Base-by-base conservation (phyloP, 1,139 yeast genomes). In the Zygosaccharomyces pseudobailii region DNA sequence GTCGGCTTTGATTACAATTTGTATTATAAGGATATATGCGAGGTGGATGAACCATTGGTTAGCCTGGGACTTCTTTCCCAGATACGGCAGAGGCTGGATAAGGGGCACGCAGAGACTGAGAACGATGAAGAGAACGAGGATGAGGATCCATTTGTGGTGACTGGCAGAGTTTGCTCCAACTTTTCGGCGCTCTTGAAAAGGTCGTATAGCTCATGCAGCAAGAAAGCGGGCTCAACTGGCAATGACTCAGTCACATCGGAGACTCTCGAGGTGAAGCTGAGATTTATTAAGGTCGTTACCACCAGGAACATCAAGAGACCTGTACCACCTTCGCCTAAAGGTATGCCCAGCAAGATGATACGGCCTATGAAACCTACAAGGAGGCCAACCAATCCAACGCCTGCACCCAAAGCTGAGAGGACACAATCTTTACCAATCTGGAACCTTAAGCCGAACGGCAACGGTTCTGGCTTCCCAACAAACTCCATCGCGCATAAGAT, bases 41-140 rank as follows among this genome's bases (percentile, higher is more conserved):
- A 84, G 62, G 80, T 79, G 5, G 87, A 82, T 58, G 90, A 84
- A 64, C 92, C 92, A 2, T 80, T 81, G 61, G 92, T 84, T 7
- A 83, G 87, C 19, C 77, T 80, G 55, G 92, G 92, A 0, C 71
- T 80, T 21, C 71, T 82, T 42, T 79, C 87, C 1, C 70, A 72
- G 30, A 60, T 75, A 45, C 56, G 64, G 47, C 58, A 58, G 6
- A 60, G 57, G 37, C 53, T 61, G 35, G 51, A 55, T 6, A 51
- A 55, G n/a, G 67, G 68, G 30, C 47, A 41, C 9, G 40, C 30
- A n/a, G 48, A 50, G 13, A 49, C 44, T 2, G 31, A 36, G 4
- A 50, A 48, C 9, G 42, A 36, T n/a, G 54, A 49, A 20, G 52
- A 50, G 5, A 47, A 49, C 27, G 54, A 54, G 9, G 54, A 53